A percentile compares a stretch with the other conserved stretches of the same genome.
Conservation (phyloP, 2,329 filamentous ascomycete species). For the Cercospora beticola region DNA sequence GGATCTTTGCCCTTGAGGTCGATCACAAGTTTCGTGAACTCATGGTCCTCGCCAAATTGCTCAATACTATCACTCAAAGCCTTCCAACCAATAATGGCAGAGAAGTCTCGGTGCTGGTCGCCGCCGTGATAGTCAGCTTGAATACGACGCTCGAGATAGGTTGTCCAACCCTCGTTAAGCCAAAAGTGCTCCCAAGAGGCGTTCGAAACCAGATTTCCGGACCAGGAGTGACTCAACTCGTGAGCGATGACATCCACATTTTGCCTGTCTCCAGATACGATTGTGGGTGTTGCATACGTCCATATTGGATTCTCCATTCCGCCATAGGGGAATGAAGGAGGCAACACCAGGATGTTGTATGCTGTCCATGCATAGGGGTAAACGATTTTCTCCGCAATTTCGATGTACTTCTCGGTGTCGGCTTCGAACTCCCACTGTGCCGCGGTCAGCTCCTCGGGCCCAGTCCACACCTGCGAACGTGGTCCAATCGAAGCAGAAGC, state of each 20-base stretch:
- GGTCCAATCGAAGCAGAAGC: slow-evolving; percentile 82
- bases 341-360: slow-evolving; percentile 90
- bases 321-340: slow-evolving; percentile 86
- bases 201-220: slow-evolving; percentile 78
- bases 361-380: slow-evolving; percentile 92
- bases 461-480: slow-evolving; percentile 79
- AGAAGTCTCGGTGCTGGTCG: slow-evolving; percentile 85
- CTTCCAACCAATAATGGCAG: slow-evolving; percentile 94
- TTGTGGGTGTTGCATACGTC: slow-evolving; percentile 91
- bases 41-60: slow-evolving; percentile 76
- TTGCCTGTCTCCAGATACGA: slow-evolving; percentile 78
- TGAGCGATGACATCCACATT: slow-evolving; percentile 97
- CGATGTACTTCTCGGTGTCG: slow-evolving; percentile 89
- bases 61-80: slow-evolving; percentile 76
- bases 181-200: slow-evolving; percentile 78
- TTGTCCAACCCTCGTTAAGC: slow-evolving; percentile 83
- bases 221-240: slow-evolving; percentile 76
- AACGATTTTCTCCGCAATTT: slow-evolving; percentile 75
- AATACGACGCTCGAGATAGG: slow-evolving; percentile 87
- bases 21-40: slow-evolving; percentile 88
- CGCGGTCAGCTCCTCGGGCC: slow-evolving; percentile 78
- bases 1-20: slow-evolving; percentile 88
- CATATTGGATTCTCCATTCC: slow-evolving; percentile 67
- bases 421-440: slow-evolving; percentile 90
- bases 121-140: slow-evolving; percentile 72